Conservation (phyloP, 2,329 filamentous ascomycete genomes). For the Calcarisporium arbuscula region DNA sequence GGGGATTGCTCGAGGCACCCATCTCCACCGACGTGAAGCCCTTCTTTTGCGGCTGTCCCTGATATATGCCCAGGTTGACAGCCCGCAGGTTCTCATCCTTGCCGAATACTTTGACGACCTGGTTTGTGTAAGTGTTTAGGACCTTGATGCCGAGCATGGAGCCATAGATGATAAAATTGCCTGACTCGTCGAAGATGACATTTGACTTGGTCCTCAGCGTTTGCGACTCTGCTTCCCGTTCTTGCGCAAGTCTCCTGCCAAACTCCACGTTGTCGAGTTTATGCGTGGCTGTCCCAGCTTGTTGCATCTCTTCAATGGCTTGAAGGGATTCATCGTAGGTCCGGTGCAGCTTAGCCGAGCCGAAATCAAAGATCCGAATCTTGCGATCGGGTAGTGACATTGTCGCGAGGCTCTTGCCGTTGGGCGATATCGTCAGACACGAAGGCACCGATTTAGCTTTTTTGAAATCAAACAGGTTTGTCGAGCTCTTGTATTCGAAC, state of each 20-base stretch:
- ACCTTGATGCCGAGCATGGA: constrained; percentile 91
- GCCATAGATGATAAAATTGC: constrained; percentile 90
- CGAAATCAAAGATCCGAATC: constrained; percentile 89
- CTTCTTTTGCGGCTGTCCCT: constrained; percentile 93
- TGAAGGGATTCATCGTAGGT: constrained; percentile 93
- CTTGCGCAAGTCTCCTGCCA: constrained; percentile 76
- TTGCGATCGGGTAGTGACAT: constrained; percentile 92
- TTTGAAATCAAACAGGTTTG: constrained; percentile 94
- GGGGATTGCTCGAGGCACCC: constrained; percentile 89
- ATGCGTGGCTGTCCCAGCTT: constrained; percentile 75
- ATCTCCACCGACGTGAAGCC: constrained; percentile 90
- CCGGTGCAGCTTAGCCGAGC: constrained; percentile 77
- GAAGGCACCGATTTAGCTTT: constrained; percentile 83
- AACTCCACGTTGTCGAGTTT: constrained; percentile 90
- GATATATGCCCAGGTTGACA: constrained; percentile 80
- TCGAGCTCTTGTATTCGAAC: constrained; percentile 88
- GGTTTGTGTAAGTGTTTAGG: constrained; percentile 91
- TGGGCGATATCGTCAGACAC: constrained; percentile 78
- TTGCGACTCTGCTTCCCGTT: constrained; percentile 75
- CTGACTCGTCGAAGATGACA: constrained; percentile 91
- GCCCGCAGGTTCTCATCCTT: constrained; percentile 84
- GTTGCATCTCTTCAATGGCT: constrained; percentile 90
- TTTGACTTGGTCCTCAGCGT: constrained; percentile 66
- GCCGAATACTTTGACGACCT: constrained; percentile 83
- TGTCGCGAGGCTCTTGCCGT: constrained; percentile 77